Conservation (phyloP, 169 alveolate genomes). For the Babesia caballi region DNA sequence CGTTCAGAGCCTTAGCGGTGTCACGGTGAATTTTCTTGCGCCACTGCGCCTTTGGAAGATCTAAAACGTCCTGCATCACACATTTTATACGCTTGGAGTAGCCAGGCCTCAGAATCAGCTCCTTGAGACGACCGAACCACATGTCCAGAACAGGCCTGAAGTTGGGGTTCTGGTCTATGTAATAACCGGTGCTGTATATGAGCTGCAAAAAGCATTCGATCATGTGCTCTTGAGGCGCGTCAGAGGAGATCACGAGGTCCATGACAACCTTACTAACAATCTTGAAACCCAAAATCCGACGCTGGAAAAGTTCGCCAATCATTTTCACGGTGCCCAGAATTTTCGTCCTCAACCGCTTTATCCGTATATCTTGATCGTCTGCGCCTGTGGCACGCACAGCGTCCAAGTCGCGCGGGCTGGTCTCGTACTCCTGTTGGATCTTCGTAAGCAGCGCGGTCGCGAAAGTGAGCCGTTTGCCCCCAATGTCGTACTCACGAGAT, state of each 20-base stretch:
- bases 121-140: slow-evolving; percentile 88
- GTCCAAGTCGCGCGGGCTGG: slow-evolving; percentile 72
- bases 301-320: slow-evolving; percentile 87
- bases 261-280: slow-evolving; percentile 85
- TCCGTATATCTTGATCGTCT: slow-evolving; percentile 45
- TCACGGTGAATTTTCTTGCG: slow-evolving; percentile 86
- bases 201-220: slow-evolving; percentile 86
- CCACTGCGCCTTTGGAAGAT: slow-evolving; percentile 87
- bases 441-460: slow-evolving; percentile 72
- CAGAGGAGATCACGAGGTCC: slow-evolving; percentile 81
- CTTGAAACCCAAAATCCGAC: slow-evolving; percentile 83
- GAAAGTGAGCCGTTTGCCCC: slow-evolving; percentile 70
- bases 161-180: slow-evolving; percentile 83
- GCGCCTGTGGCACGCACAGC: slow-evolving; percentile 61
- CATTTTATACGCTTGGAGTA: slow-evolving; percentile 86
- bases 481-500: slow-evolving; percentile 73
- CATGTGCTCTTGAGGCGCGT: slow-evolving; percentile 87
- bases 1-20: slow-evolving; percentile 87
- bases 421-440: slow-evolving; percentile 74
- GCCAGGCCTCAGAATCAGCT: slow-evolving; percentile 74
- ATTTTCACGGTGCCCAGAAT: slow-evolving; percentile 85
- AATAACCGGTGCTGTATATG: slow-evolving; percentile 85
- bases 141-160: slow-evolving; percentile 82
- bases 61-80: slow-evolving; percentile 86
- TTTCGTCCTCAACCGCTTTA: slow-evolving; percentile 77